These are phyloP conservation scores for Tephrocybe sp. DNA, from an alignment of 768 basidiomycete species.

Conservation along the genomic window DNA sequence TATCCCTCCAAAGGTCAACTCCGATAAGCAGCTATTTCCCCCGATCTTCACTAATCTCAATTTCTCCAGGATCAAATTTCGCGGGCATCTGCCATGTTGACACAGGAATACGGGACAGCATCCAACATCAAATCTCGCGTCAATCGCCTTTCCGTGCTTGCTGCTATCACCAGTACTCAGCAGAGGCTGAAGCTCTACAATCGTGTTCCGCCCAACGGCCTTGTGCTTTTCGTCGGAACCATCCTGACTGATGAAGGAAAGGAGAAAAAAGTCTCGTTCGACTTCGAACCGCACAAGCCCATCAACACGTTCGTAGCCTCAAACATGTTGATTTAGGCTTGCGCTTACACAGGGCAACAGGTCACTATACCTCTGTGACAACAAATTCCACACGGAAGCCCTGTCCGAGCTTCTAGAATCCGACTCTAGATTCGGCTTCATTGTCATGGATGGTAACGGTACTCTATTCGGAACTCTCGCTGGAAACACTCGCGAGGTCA, in stretches of 20 bases:
- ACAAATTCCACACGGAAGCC: constrained; percentile 99
- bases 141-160: constrained; percentile 95
- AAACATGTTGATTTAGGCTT: neutral
- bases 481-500: constrained; percentile 95
- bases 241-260: constrained; percentile 98
- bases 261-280: constrained; percentile 98
- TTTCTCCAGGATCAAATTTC: constrained; percentile 83
- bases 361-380: constrained; percentile 98
- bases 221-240: constrained; percentile 97
- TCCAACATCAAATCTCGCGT: constrained; percentile 99
- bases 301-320: constrained; percentile 86
- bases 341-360: constrained; percentile 36
- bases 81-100: constrained; percentile 91
- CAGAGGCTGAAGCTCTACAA: constrained; percentile 97
- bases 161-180: constrained; percentile 98
- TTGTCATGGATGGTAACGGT: constrained; percentile 99
- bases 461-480: constrained; percentile 94
- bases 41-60: constrained; percentile 10
- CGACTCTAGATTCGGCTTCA: constrained; percentile 97
- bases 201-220: constrained; percentile 93
- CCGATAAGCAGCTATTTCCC: constrained; percentile 14
- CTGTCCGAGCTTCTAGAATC: constrained; percentile 95
- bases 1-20: constrained; percentile 84
- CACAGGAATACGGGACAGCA: constrained; percentile 98
- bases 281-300: constrained; percentile 98